Conservation (phyloP, 2,329 filamentous ascomycete genomes). For the Nemania sp. region DNA sequence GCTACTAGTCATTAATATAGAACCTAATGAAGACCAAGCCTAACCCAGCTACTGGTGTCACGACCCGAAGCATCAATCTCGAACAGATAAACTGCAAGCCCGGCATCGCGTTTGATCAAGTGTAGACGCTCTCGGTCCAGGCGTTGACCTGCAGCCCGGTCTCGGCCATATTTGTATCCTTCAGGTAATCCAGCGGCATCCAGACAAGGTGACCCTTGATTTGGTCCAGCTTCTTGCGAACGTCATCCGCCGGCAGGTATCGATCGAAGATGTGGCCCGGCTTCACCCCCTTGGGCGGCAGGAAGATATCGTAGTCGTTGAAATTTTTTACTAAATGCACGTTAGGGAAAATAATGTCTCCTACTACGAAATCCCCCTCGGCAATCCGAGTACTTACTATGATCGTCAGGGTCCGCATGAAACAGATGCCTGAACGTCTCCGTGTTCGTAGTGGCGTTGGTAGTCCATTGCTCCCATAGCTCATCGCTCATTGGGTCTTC, state of each 20-base stretch:
- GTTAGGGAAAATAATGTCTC: constrained; percentile 13
- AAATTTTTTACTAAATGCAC: constrained; percentile 75
- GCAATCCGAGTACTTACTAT: constrained; percentile 55
- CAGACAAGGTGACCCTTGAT: constrained; percentile 90
- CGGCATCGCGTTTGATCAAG: constrained; percentile 45
- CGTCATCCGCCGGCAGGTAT: constrained; percentile 72
- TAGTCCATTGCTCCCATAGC: constrained; percentile 71
- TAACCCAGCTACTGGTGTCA: neutral
- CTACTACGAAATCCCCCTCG: neutral
- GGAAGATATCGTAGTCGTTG: constrained; percentile 83
- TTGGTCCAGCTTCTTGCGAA: constrained; percentile 74
- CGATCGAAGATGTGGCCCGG: constrained; percentile 86
- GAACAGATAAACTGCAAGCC: neutral
- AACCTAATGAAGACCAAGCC: neutral
- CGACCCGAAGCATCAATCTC: neutral
- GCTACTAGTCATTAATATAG: neutral
- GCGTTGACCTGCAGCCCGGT: constrained; percentile 82
- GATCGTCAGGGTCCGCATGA: constrained; percentile 86
- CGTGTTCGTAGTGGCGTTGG: constrained; percentile 71
- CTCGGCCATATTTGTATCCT: constrained; percentile 87
- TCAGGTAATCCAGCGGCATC: constrained; percentile 90
- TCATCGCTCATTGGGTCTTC: constrained; percentile 71
- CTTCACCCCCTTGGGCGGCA: constrained; percentile 71
- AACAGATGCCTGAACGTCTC: constrained; percentile 78
- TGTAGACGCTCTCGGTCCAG: constrained; percentile 86